A percentile compares a stretch with the other conserved stretches of the same genome.
phyloP scores from a whole-genome alignment of 768 basidiomycete genomes.

The Serendipita indica region DNA sequence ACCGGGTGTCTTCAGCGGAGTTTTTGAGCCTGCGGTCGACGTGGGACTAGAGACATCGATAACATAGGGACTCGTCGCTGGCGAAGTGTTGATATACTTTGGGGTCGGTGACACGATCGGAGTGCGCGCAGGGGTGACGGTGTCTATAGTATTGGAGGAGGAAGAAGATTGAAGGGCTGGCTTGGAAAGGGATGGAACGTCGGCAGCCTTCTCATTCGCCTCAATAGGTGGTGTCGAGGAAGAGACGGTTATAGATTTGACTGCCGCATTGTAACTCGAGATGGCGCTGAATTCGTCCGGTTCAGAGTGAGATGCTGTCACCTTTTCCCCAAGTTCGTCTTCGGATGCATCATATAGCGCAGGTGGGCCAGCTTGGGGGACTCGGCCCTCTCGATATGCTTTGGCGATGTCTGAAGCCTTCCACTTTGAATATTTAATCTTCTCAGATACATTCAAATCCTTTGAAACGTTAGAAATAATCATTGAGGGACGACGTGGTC shows the following conservation, averaged over 20 bases:
- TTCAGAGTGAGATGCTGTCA: not conserved
- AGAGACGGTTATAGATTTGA: not conserved
- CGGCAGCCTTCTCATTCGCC: not conserved
- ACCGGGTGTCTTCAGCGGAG: not conserved
- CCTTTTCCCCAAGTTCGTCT: not conserved
- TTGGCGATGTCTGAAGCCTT: constrained; percentile 92
- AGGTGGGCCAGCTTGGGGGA: constrained; percentile 58
- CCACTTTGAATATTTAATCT: constrained; percentile 92
- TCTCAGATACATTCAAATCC: constrained; percentile 52
- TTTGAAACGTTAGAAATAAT: not conserved
- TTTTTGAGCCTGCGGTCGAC: not conserved
- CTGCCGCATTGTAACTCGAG: not conserved
- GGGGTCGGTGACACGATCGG: not conserved
- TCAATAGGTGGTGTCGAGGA: not conserved
- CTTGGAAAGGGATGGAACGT: not conserved
- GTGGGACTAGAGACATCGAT: not conserved
- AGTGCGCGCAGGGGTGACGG: not conserved
- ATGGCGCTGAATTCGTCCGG: not conserved
- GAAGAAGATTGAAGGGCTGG: not conserved
- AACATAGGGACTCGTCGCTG: not conserved
- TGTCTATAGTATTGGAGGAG: not conserved
- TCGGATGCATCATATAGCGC: not conserved
- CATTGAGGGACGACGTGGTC: not conserved
- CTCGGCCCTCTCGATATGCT: constrained; percentile 85
- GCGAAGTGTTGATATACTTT: not conserved